Evolutionary conservation across 768 basidiomycete species (phyloP).

Genomic region (Pulveroboletus sp.): DNA sequence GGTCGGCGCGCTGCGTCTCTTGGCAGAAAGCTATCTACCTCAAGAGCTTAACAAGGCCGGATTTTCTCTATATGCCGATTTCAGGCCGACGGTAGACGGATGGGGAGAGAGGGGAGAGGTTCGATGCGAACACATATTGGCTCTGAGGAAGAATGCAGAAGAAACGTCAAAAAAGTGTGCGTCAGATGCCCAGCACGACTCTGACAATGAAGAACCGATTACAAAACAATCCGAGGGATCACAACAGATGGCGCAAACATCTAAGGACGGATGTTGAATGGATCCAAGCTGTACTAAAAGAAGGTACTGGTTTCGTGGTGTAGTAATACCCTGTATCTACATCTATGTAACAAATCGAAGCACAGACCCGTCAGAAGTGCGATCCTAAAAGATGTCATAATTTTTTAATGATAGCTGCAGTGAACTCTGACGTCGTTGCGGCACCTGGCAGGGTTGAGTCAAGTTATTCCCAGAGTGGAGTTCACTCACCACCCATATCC

Average conservation of each 20-base stretch:
- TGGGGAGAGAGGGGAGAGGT: conserved; percentile 87
- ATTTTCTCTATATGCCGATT: conserved; percentile 81
- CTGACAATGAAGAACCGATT: conserved; percentile 6
- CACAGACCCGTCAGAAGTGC: conserved; percentile 1
- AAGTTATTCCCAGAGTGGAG: neutral
- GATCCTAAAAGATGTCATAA: conserved; percentile 37
- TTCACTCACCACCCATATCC: conserved; percentile 85
- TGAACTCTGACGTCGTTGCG: conserved; percentile 93
- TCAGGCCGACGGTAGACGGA: conserved; percentile 75
- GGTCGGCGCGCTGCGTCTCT: conserved; percentile 71
- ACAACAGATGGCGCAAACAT: conserved; percentile 32
- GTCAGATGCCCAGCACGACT: neutral
- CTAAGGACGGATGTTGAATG: conserved; percentile 41
- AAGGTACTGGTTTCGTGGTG: conserved; percentile 13
- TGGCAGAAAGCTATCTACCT: conserved; percentile 58
- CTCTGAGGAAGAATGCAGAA: conserved; percentile 40
- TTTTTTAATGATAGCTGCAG: conserved; percentile 85
- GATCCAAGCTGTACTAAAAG: conserved; percentile 5
- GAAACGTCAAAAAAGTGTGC: conserved; percentile 12
- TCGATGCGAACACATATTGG: conserved; percentile 65
- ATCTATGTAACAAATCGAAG: conserved; percentile 23
- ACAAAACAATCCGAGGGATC: conserved; percentile 19
- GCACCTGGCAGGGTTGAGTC: conserved; percentile 50
- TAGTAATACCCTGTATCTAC: conserved; percentile 18
- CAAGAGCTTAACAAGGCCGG: conserved; percentile 63